Evolutionary conservation across 2,329 filamentous ascomycete species (phyloP).

Genomic region (Mycosphaerella sp.): DNA sequence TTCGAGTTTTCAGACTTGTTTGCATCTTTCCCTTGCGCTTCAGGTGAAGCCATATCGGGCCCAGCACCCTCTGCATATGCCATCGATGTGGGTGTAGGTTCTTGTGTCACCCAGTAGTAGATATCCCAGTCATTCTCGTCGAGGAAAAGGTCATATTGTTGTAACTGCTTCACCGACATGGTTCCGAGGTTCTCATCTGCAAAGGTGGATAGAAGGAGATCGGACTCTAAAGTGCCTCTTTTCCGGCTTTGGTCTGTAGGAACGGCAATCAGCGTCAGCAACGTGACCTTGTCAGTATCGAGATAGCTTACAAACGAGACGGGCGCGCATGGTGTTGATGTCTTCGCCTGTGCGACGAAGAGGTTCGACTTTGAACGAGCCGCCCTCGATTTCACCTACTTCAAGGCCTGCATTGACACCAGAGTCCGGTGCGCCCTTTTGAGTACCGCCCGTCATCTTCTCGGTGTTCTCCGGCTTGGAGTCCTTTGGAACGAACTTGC

Average conservation of each 20-base stretch:
- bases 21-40: slow-evolving; percentile 41
- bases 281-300: slow-evolving; percentile 3
- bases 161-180: slow-evolving; percentile 68
- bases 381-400: slow-evolving; percentile 82
- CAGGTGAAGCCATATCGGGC: slow-evolving; percentile 39
- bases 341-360: slow-evolving; percentile 78
- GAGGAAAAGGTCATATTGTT: slow-evolving; percentile 84
- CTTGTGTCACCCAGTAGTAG: slow-evolving; percentile 98
- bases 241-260: slow-evolving; percentile 86
- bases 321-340: slow-evolving; percentile 75
- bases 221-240: slow-evolving; percentile 89
- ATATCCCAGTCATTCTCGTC: slow-evolving; percentile 99
- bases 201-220: slow-evolving; percentile 94
- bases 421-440: slow-evolving; percentile 44
- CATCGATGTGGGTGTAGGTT: slow-evolving; percentile 55
- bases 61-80: slow-evolving; percentile 51
- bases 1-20: slow-evolving; percentile 23
- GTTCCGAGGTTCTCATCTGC: slow-evolving; percentile 68
- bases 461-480: slow-evolving; percentile 57
- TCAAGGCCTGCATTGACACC: slow-evolving; percentile 60
- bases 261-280: slow-evolving; percentile 28
- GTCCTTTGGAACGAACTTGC: slow-evolving; percentile 54
- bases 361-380: slow-evolving; percentile 84
- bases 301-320: slow-evolving; percentile 60
- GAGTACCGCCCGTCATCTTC: slow-evolving; percentile 59